Base-by-base conservation (phyloP, 164 flowering plant genomes). In the Magnolia officinalis region DNA sequence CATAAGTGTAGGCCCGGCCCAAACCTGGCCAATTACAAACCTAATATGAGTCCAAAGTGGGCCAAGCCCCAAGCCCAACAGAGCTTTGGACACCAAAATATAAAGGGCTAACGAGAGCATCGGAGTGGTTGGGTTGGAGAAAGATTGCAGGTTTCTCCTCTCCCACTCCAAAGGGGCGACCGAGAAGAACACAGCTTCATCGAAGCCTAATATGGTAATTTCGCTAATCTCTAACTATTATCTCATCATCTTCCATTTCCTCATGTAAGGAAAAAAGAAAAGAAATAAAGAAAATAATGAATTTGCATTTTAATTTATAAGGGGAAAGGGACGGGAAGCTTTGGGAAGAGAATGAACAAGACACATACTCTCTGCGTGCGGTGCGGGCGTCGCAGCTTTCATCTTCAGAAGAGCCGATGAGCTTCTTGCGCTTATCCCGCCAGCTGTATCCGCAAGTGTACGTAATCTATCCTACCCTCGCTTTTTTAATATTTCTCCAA, bases 341-440 rank as follows among this genome's bases (percentile, higher is more conserved):
- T 31, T 31, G 37, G 37, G 37, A 31, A 31, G 37, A 31, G 97
- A 82, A 94, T 96, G 87, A 91, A 90, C 91, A 94, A 91, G 88
- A 94, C 96, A 4, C 37, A 31, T 3, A 31, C 37, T 2, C 37
- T 31, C 37, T 31, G 37, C 37, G 37, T 31, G 37, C 37, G 37
- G 2, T 31, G 37, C 37, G 37, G 37, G 37, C 37, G 37, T 3
- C 37, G 37, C 37, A 31, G 98, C 78, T 94, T 92, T 77, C 98
- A 92, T 73, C 91, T 94, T 29, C 96, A 94, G 92, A 92, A 94
- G 91, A 92, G 97, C 80, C 87, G 97, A n/a, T 94, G 98, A 80
- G 76, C 89, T 26, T 92, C 98, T 45, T 94, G 98, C 70, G 98
- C 81, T 59, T 94, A 79, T 74, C 97, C 98, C 10, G 87, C 96